phyloP scores from a whole-genome alignment of 2,329 filamentous ascomycete species.

The Phyllosticta paracitricarpa region DNA sequence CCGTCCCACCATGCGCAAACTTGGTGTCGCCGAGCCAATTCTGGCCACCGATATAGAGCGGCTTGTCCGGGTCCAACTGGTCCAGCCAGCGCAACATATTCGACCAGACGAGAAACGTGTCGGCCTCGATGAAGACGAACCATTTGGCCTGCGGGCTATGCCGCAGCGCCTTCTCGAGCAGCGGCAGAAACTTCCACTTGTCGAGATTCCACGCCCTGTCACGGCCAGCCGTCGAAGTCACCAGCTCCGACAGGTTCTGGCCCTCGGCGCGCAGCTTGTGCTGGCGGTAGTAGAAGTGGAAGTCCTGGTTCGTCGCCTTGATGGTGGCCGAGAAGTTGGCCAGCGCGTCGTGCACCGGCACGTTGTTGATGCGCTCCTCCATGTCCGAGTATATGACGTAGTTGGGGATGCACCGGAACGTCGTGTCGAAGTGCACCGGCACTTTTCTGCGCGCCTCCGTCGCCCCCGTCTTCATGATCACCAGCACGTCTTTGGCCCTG shows the following conservation, averaged over 20 bases:
- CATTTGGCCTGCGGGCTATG: constrained; percentile 27
- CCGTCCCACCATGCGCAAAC: constrained; percentile 37
- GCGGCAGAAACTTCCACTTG: constrained; percentile 50
- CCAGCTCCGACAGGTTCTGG: constrained; percentile 27
- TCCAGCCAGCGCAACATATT: constrained; percentile 32
- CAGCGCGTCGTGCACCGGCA: constrained; percentile 41
- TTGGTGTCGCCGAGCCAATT: constrained; percentile 34
- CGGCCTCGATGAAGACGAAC: constrained; percentile 30
- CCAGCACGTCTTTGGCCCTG: constrained; percentile 40
- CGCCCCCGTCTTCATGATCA: constrained; percentile 51
- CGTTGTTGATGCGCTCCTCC: constrained; percentile 42
- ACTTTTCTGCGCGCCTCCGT: constrained; percentile 49
- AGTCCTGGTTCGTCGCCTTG: constrained; percentile 37
- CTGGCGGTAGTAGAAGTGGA: constrained; percentile 43
- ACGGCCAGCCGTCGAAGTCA: background rate
- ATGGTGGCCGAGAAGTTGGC: constrained; percentile 30
- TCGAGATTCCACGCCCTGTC: constrained; percentile 41
- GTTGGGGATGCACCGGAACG: constrained; percentile 46
- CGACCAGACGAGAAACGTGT: constrained; percentile 28
- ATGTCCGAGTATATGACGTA: constrained; percentile 50
- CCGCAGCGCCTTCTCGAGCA: constrained; percentile 39
- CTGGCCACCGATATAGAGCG: constrained; percentile 35
- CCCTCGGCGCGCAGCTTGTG: constrained; percentile 34
- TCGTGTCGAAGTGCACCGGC: constrained; percentile 47
- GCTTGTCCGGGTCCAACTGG: constrained; percentile 28